Base-by-base conservation (phyloP, 1,284 basidiomycete genomes). In the Microbotryum silenes-acaulis region DNA sequence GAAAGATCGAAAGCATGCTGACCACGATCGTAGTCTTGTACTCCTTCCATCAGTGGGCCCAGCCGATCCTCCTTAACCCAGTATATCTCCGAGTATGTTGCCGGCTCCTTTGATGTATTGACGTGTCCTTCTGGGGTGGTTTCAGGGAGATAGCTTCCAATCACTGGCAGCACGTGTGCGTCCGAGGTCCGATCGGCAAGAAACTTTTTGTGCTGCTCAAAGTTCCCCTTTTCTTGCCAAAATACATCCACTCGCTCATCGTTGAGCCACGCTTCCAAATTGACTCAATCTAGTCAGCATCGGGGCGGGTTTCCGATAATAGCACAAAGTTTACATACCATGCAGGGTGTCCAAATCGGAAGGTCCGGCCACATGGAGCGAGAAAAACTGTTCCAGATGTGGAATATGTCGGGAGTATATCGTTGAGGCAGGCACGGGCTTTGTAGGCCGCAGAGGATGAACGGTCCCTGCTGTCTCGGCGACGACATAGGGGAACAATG, bases 261-360 rank as follows among this genome's bases (percentile, higher is more conserved):
- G 67, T 83, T 83, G 61, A 82, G 78, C 82, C 82, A 83, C 27
- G 69, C 71, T 61, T 81, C 77, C 69, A 81, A 81, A 81, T 12
- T 42, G 37, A 42, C 14, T 16, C 12, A 10, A 10, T 42, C 12
- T 42, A 2, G 37, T 42, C 16, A 42, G 12, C 37, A 3, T 42
- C 37, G 77, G 76, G 59, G 83, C 74, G 62, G 82, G 80, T n/a
- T 70, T 70, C 42, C 59, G 29, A 23, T 21, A 4, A 44, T 14
- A 55, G 42, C 12, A 21, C 21, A 27, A 48, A 21, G 6, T 21
- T n/a, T 1, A 49, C 21, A 5, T 18, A 49, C 48, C 48, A 27
- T 27, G 51, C 5, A 53, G n/a, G 51, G 29, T 37, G 25, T 42
- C 37, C 51, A 49, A 12, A 20, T 21, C 48, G 48, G 25, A 49